phyloP scores from a whole-genome alignment of 2,329 filamentous ascomycete species.

The Cladosporium sp. region DNA sequence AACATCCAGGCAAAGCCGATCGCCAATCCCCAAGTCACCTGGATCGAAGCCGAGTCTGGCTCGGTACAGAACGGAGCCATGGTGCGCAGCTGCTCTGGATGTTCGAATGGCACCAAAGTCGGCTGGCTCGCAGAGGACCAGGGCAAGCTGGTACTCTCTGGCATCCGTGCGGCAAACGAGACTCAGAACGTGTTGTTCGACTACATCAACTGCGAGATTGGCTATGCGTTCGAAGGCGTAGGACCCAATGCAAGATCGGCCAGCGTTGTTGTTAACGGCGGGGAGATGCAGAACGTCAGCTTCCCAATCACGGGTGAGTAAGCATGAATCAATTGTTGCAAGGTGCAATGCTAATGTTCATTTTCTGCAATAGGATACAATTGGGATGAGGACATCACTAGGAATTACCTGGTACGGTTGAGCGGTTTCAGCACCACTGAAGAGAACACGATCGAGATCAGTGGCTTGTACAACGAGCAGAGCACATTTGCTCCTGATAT shows the following conservation, averaged over 20 bases:
- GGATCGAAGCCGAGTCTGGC: slow-evolving; percentile 32
- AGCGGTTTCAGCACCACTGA: slow-evolving; percentile 22
- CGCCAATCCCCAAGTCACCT: slow-evolving; percentile 19
- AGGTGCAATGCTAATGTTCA: background rate
- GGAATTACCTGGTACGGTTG: slow-evolving; percentile 23
- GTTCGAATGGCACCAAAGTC: slow-evolving; percentile 31
- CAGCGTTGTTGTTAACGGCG: slow-evolving; percentile 37
- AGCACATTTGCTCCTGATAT: slow-evolving; percentile 26
- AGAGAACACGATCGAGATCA: slow-evolving; percentile 25
- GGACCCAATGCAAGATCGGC: slow-evolving; percentile 36
- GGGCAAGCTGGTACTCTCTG: slow-evolving; percentile 27
- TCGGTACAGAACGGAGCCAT: slow-evolving; percentile 30
- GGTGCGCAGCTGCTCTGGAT: slow-evolving; percentile 30
- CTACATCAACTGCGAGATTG: slow-evolving; percentile 40
- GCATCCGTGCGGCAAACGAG: slow-evolving; percentile 25
- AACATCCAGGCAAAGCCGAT: slow-evolving; percentile 24
- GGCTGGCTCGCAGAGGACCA: slow-evolving; percentile 25
- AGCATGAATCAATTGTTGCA: background rate
- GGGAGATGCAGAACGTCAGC: slow-evolving; percentile 30
- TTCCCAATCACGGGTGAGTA: slow-evolving; percentile 33
- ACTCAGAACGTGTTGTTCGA: slow-evolving; percentile 35
- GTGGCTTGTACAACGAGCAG: slow-evolving; percentile 18
- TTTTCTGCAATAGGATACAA: slow-evolving; percentile 27
- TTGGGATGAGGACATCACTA: slow-evolving; percentile 33
- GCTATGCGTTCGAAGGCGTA: slow-evolving; percentile 28